Evolutionary conservation across 164 flowering plant species (phyloP).

Genomic region (Magnolia officinalis): DNA sequence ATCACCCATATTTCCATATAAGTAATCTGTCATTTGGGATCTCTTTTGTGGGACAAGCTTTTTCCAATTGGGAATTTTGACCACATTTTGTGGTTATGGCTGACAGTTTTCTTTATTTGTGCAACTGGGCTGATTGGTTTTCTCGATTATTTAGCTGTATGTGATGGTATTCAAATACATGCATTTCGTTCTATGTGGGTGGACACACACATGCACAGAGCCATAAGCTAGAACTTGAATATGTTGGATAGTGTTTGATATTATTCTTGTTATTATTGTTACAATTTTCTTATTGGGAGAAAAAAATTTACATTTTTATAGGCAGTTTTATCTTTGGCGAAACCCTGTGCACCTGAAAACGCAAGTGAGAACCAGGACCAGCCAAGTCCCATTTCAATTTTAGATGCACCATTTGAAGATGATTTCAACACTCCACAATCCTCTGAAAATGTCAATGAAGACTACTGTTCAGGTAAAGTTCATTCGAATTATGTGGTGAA

Average conservation of each 20-base stretch:
- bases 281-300: neutral
- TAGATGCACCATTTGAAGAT: slow-evolving; percentile 50
- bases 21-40: no score
- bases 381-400: slow-evolving; percentile 47
- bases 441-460: slow-evolving; percentile 28
- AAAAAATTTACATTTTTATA: slow-evolving; percentile 1
- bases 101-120: no score
- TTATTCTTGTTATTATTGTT: neutral
- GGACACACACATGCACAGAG: neutral
- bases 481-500: neutral
- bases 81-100: no score
- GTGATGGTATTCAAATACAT: no score
- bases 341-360: slow-evolving; percentile 15
- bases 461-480: slow-evolving; percentile 36
- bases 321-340: slow-evolving; percentile 15
- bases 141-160: no score
- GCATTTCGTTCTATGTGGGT: no score
- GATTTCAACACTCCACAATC: slow-evolving; percentile 38
- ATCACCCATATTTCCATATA: no score
- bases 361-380: slow-evolving; percentile 39
- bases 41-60: no score
- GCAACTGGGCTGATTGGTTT: no score
- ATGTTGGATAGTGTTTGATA: neutral
- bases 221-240: neutral
- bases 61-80: no score